Base-by-base conservation (phyloP, 1,139 yeast genomes). In the Saccharomyces hybrid region DNA sequence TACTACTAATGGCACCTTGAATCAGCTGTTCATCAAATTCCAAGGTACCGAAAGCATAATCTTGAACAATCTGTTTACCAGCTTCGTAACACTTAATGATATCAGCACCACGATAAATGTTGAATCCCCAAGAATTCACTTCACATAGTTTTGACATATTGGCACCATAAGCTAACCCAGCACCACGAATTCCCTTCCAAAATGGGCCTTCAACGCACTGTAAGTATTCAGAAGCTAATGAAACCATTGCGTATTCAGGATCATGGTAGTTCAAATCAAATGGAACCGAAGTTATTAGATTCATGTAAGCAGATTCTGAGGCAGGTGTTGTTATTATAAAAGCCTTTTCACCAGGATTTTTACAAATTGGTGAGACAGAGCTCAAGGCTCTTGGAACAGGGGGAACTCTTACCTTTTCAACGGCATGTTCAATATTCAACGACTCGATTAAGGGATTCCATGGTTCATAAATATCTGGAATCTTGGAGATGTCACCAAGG, bases 101-200 rank as follows among this genome's bases (percentile, higher is more conserved):
- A 69, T 95, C 97, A 0, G 96, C 81, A 14, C 96, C 97, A 60
- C 97, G 79, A 66, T 88, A 88, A 28, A 93, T 77, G 51, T 78
- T 78, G 64, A 84, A 87, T 9, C 78, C 76, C 57, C 91, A 71
- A 52, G 78, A 80, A 2, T 96, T 95, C 38, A 81, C 74, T 61
- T 90, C 97, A 16, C 81, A 67, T 61, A 78, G 78, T 53, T 82
- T 75, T 31, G 76, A 69, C 59, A 89, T 76, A 55, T 74, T 77
- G 1, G 93, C 95, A 32, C 97, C 97, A 70, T 95, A 95, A 0
- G 98, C 98, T 53, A 89, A 76, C 1, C 99, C 99, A 1, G 91
- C 81, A 44, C 99, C 99, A 71, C 99, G 81, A 46, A 95, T 88
- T 51, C 95, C 96, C 66, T 90, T 81, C 98, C 99, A 93, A 61